These are phyloP conservation scores for Saccharomycopsis phalli DNA, from an alignment of 1,139 yeast species.

Conservation along the genomic window DNA sequence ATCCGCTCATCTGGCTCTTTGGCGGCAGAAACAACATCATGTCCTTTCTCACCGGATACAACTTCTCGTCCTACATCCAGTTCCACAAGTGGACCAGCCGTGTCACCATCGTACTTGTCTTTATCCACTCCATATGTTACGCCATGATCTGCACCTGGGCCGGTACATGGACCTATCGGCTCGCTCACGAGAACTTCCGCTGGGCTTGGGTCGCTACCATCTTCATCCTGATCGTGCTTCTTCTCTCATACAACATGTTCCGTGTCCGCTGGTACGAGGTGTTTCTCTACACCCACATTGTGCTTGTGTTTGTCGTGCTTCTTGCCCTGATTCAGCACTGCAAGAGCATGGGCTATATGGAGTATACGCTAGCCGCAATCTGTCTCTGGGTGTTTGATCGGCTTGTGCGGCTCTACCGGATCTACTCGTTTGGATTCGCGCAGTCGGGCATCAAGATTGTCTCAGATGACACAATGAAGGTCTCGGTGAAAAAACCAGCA, in stretches of 20 bases:
- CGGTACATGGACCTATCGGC: slow-evolving; percentile 24
- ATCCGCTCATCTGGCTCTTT: slow-evolving; percentile 47
- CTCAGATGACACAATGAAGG: slow-evolving; percentile 35
- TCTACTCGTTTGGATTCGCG: slow-evolving; percentile 40
- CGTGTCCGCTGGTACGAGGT: slow-evolving; percentile 55
- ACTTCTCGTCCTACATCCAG: slow-evolving; percentile 48
- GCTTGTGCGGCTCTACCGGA: slow-evolving; percentile 40
- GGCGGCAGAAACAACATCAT: slow-evolving; percentile 63
- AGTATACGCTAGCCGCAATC: slow-evolving; percentile 48
- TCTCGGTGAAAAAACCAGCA: slow-evolving; percentile 27
- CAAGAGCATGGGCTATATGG: slow-evolving; percentile 28
- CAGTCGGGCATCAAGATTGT: slow-evolving; percentile 41
- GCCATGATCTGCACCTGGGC: slow-evolving; percentile 24
- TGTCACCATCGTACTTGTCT: slow-evolving; percentile 30
- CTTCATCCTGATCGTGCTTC: slow-evolving; percentile 33
- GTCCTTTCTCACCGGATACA: slow-evolving; percentile 59
- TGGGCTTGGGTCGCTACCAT: slow-evolving; percentile 49
- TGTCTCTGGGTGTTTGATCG: slow-evolving; percentile 63
- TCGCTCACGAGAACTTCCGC: slow-evolving; percentile 21
- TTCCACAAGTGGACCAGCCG: slow-evolving; percentile 65
- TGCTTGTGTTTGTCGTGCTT: slow-evolving; percentile 47
- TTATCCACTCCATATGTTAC: slow-evolving; percentile 41
- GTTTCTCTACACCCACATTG: slow-evolving; percentile 50
- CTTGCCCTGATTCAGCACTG: slow-evolving; percentile 56
- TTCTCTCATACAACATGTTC: slow-evolving; percentile 42